Conservation (phyloP, 192 early-diverging fungal species). For the Coemansia sp. region DNA sequence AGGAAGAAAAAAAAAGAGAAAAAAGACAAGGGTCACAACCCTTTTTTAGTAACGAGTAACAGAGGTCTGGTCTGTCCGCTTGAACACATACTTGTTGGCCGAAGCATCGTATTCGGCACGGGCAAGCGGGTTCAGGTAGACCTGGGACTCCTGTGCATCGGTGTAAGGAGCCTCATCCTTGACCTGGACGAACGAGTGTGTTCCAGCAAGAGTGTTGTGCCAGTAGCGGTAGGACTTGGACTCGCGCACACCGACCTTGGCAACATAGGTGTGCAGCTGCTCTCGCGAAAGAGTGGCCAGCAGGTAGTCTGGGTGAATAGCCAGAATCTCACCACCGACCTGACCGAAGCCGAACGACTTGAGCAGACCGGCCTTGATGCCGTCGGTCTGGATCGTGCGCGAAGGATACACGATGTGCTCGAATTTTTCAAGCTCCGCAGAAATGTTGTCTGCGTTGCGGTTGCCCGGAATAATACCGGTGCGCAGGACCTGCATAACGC, state of each 20-base stretch:
- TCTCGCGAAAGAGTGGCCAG: constrained; percentile 42
- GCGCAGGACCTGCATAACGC: constrained; percentile 80
- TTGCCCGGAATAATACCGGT: constrained; percentile 91
- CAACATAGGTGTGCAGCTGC: constrained; percentile 19
- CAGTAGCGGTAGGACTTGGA: constrained; percentile 28
- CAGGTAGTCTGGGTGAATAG: constrained; percentile 69
- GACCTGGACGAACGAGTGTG: constrained; percentile 25
- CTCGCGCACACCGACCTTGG: constrained; percentile 5
- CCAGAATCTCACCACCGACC: constrained; percentile 69
- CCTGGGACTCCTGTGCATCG: constrained; percentile 15
- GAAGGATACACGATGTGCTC: too few relatives aligned
- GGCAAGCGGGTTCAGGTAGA: constrained; percentile 21
- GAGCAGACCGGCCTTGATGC: constrained; percentile 65
- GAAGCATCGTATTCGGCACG: constrained; percentile 14
- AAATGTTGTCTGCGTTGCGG: constrained; percentile 66
- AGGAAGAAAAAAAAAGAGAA: not conserved
- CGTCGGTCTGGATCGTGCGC: constrained; percentile 61
- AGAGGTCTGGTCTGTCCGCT: constrained; percentile 40
- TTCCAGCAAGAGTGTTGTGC: constrained; percentile 34
- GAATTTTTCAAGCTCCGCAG: constrained; percentile 45
- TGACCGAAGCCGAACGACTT: constrained; percentile 78
- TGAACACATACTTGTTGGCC: constrained; percentile 41
- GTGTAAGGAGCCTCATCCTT: constrained; percentile 20
- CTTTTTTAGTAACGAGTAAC: constrained; percentile 4
- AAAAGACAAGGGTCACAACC: not conserved